Evolutionary conservation across 495 filamentous ascomycete genomes (phyloP).

Genomic region (Podospora pseudopauciseta): DNA sequence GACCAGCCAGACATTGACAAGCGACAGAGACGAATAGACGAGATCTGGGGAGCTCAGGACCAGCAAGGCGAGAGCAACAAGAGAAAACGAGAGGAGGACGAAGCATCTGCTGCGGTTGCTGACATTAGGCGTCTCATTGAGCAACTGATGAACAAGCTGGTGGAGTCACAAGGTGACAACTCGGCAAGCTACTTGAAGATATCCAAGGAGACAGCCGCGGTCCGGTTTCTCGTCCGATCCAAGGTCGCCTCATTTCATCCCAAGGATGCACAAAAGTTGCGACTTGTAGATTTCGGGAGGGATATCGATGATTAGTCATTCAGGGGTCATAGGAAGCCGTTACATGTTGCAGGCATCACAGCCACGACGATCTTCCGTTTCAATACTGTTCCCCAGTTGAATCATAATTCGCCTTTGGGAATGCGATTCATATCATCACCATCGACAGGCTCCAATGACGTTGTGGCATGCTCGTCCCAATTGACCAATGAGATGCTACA

Average conservation of each 20-base stretch:
- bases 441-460: neutral
- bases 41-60: constrained; percentile 58
- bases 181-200: constrained; percentile 64
- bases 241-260: constrained; percentile 87
- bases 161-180: constrained; percentile 56
- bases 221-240: constrained; percentile 76
- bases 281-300: constrained; percentile 80
- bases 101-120: constrained; percentile 59
- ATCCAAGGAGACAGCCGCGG: constrained; percentile 71
- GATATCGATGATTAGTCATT: constrained; percentile 59
- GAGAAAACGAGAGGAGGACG: constrained; percentile 43
- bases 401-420: neutral
- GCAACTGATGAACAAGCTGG: constrained; percentile 54
- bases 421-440: neutral
- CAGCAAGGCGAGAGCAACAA: constrained; percentile 26
- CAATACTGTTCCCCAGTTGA: too few species aligned
- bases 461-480: neutral
- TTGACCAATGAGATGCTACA: constrained; percentile 16
- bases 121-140: constrained; percentile 67
- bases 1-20: constrained; percentile 42
- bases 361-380: constrained; percentile 9
- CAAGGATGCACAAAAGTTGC: constrained; percentile 68
- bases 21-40: constrained; percentile 67
- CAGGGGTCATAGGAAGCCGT: neutral
- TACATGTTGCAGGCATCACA: constrained; percentile 16